These are phyloP conservation scores for Conticribra weissflogii DNA, from an alignment of 108 stramenopile species.

Conservation along the genomic window DNA sequence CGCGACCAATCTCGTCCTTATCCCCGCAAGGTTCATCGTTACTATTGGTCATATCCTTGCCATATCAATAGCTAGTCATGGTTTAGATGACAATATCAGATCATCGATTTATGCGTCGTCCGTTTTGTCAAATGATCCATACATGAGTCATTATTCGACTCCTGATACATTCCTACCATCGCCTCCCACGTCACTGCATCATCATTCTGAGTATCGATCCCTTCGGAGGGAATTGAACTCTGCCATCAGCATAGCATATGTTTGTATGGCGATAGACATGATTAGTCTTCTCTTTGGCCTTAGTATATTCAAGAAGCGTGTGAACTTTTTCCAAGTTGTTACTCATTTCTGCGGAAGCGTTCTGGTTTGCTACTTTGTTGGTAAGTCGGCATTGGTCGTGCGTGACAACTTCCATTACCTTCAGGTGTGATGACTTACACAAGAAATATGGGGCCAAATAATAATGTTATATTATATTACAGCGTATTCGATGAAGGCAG, in stretches of 20 bases:
- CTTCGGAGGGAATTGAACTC: neutral
- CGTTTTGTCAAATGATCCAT: neutral
- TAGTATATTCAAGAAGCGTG: slow-evolving; percentile 3
- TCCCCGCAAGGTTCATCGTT: slow-evolving; percentile 9
- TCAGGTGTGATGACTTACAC: too few relatives aligned
- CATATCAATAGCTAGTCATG: neutral
- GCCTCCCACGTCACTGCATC: neutral
- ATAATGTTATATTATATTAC: neutral
- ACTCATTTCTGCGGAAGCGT: slow-evolving; percentile 12
- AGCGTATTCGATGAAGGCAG: slow-evolving; percentile 15
- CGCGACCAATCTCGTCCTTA: neutral
- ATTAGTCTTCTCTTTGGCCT: slow-evolving; percentile 1
- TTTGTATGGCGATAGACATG: slow-evolving; percentile 11
- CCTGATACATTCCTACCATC: neutral
- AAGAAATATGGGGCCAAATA: too few relatives aligned
- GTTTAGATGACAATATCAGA: slow-evolving; percentile 6
- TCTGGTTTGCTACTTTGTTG: slow-evolving; percentile 2
- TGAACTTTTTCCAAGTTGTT: slow-evolving; percentile 7
- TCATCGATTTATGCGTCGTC: neutral
- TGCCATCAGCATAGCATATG: slow-evolving; percentile 1
- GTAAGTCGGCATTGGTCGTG: too few relatives aligned
- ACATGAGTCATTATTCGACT: neutral
- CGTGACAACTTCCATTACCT: too few relatives aligned
- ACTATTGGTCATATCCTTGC: slow-evolving; percentile 13
- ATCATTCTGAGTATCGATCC: neutral